A percentile compares a stretch with the other conserved stretches of the same genome.
Conservation (phyloP, 2,329 filamentous ascomycete genomes). For the Colletotrichum sp. region DNA sequence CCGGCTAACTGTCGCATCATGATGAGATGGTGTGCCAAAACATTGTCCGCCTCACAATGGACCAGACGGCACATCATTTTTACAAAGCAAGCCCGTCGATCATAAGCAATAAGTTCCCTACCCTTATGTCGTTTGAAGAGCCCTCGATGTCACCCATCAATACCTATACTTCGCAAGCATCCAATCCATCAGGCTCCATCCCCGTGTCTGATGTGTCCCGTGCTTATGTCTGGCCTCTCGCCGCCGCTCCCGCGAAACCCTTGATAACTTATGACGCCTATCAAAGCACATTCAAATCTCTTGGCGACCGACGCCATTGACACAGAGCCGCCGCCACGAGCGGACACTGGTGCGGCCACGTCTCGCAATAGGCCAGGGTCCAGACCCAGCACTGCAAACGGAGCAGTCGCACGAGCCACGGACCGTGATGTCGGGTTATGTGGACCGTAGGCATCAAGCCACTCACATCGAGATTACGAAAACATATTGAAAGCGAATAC, state of each 20-base stretch:
- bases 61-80: background rate
- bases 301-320: background rate
- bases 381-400: background rate
- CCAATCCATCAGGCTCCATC: background rate
- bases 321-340: background rate
- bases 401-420: background rate
- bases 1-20: conserved; percentile 12
- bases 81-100: background rate
- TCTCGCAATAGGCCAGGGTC: background rate
- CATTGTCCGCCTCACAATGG: background rate
- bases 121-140: background rate
- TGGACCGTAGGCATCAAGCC: background rate
- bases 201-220: background rate
- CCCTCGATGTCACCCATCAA: background rate
- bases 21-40: conserved; percentile 13
- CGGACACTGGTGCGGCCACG: background rate
- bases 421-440: background rate
- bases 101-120: background rate
- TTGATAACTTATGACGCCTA: background rate
- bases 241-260: background rate
- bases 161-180: background rate
- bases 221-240: background rate
- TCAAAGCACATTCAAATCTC: background rate
- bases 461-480: background rate
- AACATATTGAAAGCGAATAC: background rate